phyloP scores from a whole-genome alignment of 2,329 filamentous ascomycete genomes.

The Pezicula carpinea region DNA sequence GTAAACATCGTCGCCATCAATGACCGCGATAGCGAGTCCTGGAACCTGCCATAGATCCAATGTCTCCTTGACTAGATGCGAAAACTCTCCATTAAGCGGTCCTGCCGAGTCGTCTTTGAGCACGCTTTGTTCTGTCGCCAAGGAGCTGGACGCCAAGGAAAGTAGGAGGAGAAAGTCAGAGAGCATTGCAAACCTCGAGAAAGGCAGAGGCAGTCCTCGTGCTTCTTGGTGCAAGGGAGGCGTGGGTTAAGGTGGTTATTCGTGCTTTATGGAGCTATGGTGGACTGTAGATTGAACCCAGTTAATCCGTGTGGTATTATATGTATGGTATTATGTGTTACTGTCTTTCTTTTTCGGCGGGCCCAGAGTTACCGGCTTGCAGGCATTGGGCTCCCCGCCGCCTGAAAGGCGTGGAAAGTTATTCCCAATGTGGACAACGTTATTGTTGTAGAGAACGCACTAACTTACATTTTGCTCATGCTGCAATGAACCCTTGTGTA shows the following conservation, averaged over 20 bases:
- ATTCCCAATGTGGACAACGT: no score
- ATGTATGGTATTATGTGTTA: no score
- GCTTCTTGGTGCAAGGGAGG: no score
- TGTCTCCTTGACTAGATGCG: conserved; percentile 21
- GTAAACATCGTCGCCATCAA: conserved; percentile 39
- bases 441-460: no score
- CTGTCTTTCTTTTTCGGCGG: neutral
- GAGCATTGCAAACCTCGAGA: neutral
- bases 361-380: neutral
- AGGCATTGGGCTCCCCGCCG: no score
- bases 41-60: conserved; percentile 42
- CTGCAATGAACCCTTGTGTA: neutral
- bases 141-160: neutral
- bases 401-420: no score
- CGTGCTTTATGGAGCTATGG: no score
- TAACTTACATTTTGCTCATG: neutral
- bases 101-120: conserved; percentile 2
- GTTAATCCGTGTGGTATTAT: no score
- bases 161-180: neutral
- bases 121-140: conserved; percentile 5
- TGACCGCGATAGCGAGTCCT: conserved; percentile 42
- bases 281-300: no score
- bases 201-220: no score
- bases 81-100: conserved; percentile 17
- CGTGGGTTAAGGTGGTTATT: no score